Percentiles rank a stretch among this genome's conserved stretches.
These are phyloP conservation scores for Hypoxylon sp. DNA, from an alignment of 2,329 filamentous ascomycete species.

Conservation along the genomic window DNA sequence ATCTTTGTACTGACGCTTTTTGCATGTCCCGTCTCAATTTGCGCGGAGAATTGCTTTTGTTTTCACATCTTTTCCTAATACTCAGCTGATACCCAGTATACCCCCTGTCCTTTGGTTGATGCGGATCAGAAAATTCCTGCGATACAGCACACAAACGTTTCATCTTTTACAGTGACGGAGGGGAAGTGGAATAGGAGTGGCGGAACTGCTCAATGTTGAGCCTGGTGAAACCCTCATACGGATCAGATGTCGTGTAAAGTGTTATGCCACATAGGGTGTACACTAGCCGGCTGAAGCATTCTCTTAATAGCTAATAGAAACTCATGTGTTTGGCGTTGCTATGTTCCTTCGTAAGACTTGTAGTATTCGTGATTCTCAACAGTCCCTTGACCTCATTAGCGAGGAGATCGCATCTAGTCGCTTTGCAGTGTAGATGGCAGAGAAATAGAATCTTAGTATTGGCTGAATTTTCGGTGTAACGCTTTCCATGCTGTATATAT, in stretches of 20 bases:
- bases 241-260: conserved; percentile 46
- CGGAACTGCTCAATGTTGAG: conserved; percentile 34
- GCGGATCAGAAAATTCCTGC: conserved; percentile 47
- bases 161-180: conserved; percentile 42
- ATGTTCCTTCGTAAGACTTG: conserved; percentile 9
- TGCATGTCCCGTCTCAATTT: conserved; percentile 53
- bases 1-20: conserved; percentile 54
- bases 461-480: too few relatives aligned
- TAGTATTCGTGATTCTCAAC: background rate
- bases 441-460: too few relatives aligned
- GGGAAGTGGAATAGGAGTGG: conserved; percentile 37
- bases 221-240: conserved; percentile 42
- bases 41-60: conserved; percentile 50
- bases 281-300: conserved; percentile 47
- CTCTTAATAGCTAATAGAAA: conserved; percentile 56
- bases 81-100: conserved; percentile 59
- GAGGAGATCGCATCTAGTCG: too few relatives aligned
- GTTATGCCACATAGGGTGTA: conserved; percentile 50
- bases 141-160: conserved; percentile 47
- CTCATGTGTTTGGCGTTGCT: conserved; percentile 45
- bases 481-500: too few relatives aligned
- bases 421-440: too few relatives aligned
- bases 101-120: conserved; percentile 54
- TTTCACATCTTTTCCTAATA: conserved; percentile 53
- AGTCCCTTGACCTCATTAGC: too few relatives aligned